Base-by-base conservation (phyloP, 1,139 yeast species). In the Suzukiozyma palmioleophila region DNA sequence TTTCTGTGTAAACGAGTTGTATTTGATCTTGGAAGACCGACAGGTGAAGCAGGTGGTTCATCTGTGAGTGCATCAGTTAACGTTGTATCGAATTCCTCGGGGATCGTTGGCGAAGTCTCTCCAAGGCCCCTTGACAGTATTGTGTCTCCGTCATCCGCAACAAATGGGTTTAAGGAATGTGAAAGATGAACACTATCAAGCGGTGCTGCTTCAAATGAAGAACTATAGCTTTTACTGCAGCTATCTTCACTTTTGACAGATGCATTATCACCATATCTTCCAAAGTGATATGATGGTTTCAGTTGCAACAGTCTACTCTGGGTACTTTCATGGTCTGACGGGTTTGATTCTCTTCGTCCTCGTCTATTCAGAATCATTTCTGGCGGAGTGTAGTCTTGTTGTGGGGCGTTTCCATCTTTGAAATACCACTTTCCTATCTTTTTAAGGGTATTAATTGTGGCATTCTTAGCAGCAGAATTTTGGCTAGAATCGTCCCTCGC, bases 341-440 rank as follows among this genome's bases (percentile, higher is more conserved):
- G 26, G 26, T 43, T 26, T 33, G 38, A 39, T 45, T 53, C 54
- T 28, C 73, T 53, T 4, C 67, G 64, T 11, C 58, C 50, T 48
- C 84, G 62, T 51, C 88, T 63, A 36, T 66, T 77, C 38, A 77
- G 69, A 24, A 81, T 81, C 87, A 81, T 81, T 52, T 80, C 85
- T 0, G 86, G 86, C 0, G 81, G 76, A 2, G 61, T 65, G 46
- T 78, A 77, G 29, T 45, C 48, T 37, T 54, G 47, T 28, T 43
- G 50, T 26, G 35, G 43, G 43, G 37, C 22, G 21, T 48, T 38
- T n/a, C 67, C 73, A 39, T 75, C 81, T 40, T 73, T 77, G 42
- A 62, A 66, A 49, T 83, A 83, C 88, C 90, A 81, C 45, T 76
- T 80, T 2, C 85, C 86, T n/a, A 84, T 60, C 49, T 77, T 81